Base-by-base conservation (phyloP, 495 filamentous ascomycete genomes). In the Podospora anserina region DNA sequence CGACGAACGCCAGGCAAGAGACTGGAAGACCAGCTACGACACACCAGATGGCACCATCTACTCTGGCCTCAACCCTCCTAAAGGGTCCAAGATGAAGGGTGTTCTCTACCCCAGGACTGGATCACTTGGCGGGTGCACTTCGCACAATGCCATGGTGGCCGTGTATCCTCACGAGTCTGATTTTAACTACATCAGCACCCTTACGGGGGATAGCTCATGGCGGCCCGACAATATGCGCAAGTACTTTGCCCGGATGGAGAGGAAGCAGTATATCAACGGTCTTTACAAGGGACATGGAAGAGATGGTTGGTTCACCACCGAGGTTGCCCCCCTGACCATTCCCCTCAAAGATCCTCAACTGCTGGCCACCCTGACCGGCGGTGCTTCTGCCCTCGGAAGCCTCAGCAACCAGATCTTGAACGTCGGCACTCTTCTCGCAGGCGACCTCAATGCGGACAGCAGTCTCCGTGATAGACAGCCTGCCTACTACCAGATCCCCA, bases 301-400 rank as follows among this genome's bases (percentile, higher is more conserved):
- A 63, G 73, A 82, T 54, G 88, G 89, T 23, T 91, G 85, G 85
- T 74, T 90, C 20, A 66, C 74, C 19, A 87, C 83, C 1, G 82
- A 83, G 27, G 69, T 80, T 5, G 81, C 85, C 0, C 82, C 84
- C 4, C 66, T 85, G 4, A 79, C 71, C 18, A 72, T 88, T 49
- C 80, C 84, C 2, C 71, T 86, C 13, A 66, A 80, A 44, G 86
- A 90, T 53, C 72, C 81, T 0, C 86, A 86, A 66, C 75, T 90
- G 4, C 70, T 88, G 7, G 82, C 78, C 60, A 49, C 86, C 28
- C 69, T 87, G 2, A 71, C 82, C 0, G 84, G 82, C 2, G 86
- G 84, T 20, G 86, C 82, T 4, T 83, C 79, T 30, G 81, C 86
- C 4, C 75, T 88, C 19, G 82, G 82, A 26, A 81, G 85, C 68